Evolutionary conservation across 768 basidiomycete species (phyloP).

Genomic region (Fomitopsis pulvina): DNA sequence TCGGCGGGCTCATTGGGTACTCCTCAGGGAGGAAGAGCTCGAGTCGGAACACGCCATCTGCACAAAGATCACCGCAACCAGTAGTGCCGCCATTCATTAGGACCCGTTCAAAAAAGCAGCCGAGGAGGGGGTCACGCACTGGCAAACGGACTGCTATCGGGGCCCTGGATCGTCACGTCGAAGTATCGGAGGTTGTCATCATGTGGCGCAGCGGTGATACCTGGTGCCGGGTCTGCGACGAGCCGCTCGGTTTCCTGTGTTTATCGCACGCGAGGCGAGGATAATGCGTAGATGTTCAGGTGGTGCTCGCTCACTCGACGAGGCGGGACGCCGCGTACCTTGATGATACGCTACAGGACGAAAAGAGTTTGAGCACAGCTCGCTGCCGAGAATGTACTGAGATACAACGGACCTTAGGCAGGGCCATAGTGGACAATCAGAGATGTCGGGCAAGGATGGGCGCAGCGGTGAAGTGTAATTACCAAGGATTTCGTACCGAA

Average conservation of each 20-base stretch:
- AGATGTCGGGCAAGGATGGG: background rate
- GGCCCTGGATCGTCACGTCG: conserved; percentile 95
- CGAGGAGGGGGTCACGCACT: conserved; percentile 28
- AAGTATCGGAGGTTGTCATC: conserved; percentile 98
- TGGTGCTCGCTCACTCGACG: conserved; percentile 9
- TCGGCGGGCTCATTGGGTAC: conserved; percentile 99
- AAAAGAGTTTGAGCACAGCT: background rate
- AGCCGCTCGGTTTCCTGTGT: conserved; percentile 93
- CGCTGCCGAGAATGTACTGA: background rate
- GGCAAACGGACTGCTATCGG: conserved; percentile 88
- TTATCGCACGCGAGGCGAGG: background rate
- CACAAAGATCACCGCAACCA: background rate
- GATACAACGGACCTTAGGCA: background rate
- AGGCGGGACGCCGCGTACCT: conserved; percentile 28
- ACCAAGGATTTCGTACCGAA: too few species aligned
- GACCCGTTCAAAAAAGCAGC: background rate
- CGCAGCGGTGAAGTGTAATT: too few species aligned
- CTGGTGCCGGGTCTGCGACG: conserved; percentile 93
- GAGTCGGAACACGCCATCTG: conserved; percentile 77
- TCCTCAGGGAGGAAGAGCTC: conserved; percentile 98
- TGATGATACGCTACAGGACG: conserved; percentile 40
- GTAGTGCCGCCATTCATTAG: background rate
- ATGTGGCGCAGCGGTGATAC: conserved; percentile 91
- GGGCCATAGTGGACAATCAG: background rate
- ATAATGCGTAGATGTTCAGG: conserved; percentile 11